Evolutionary conservation across 176 grass and related monocot species (phyloP).

Genomic region (Ananas comosus): DNA sequence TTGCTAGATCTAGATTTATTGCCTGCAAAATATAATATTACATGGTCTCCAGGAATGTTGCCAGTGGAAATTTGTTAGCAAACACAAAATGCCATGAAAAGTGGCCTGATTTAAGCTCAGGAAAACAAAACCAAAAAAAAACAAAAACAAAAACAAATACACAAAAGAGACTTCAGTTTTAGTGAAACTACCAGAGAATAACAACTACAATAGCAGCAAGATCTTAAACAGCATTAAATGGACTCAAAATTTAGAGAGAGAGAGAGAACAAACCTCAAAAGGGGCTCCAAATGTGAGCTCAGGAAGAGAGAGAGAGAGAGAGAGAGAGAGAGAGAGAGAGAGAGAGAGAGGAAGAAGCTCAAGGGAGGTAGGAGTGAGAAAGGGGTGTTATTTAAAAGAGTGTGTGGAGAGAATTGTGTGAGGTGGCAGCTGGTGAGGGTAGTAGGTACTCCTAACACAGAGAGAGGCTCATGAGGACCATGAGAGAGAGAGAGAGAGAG

Average conservation of each 20-base stretch:
- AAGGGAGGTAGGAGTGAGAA: constrained; percentile 14
- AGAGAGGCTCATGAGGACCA: background rate
- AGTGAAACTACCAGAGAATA: background rate
- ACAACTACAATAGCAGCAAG: background rate
- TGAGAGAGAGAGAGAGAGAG: background rate
- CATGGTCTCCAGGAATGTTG: constrained; percentile 6
- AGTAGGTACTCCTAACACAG: constrained; percentile 23
- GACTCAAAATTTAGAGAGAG: background rate
- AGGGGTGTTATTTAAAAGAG: constrained; percentile 36
- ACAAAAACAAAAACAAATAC: background rate
- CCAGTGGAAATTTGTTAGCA: constrained; percentile 22
- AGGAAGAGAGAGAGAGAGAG: constrained; percentile 6
- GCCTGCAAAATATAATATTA: too few relatives aligned
- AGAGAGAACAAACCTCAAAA: constrained; percentile 45
- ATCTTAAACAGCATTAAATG: background rate
- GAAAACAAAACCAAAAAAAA: background rate
- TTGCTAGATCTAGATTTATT: too few relatives aligned
- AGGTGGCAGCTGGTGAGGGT: constrained; percentile 37
- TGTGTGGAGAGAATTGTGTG: constrained; percentile 21
- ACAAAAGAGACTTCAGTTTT: background rate
- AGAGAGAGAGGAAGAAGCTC: constrained; percentile 5
- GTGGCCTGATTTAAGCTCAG: constrained; percentile 35
- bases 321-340: constrained; percentile 27
- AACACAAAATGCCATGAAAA: constrained; percentile 22
- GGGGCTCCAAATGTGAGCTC: background rate